A percentile compares a stretch with the other conserved stretches of the same genome.
Conservation (phyloP, 2,329 filamentous ascomycete genomes). For the Gnomoniopsis smithogilvyi region DNA sequence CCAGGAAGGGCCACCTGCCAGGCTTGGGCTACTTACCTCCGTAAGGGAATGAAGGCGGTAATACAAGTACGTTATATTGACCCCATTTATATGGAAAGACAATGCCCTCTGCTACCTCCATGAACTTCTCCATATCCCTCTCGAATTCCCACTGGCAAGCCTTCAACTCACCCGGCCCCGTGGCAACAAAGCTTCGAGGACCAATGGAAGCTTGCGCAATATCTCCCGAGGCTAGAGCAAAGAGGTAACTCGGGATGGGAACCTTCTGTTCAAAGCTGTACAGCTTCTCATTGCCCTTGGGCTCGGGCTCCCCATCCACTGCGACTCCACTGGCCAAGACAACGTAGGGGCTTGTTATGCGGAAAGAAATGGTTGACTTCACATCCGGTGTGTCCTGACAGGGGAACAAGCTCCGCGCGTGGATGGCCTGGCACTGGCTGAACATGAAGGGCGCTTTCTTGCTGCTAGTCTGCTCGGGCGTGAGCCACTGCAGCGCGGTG, state of each 20-base stretch:
- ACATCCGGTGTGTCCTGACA: slow-evolving; percentile 98
- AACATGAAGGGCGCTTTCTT: slow-evolving; percentile 98
- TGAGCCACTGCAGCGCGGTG: slow-evolving; percentile 94
- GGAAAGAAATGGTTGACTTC: slow-evolving; percentile 92
- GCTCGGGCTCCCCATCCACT: slow-evolving; percentile 41
- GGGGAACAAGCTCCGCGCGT: slow-evolving; percentile 88
- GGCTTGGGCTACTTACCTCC: slow-evolving; percentile 54
- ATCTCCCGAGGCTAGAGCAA: slow-evolving; percentile 86
- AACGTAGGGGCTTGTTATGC: slow-evolving; percentile 78
- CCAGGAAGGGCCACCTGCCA: neutral
- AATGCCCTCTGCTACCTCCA: slow-evolving; percentile 76
- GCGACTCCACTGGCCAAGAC: slow-evolving; percentile 87
- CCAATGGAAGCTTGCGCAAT: slow-evolving; percentile 84
- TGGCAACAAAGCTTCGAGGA: slow-evolving; percentile 78
- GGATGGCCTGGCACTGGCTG: slow-evolving; percentile 95
- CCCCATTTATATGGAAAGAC: slow-evolving; percentile 93
- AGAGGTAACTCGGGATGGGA: slow-evolving; percentile 91
- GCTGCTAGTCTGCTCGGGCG: slow-evolving; percentile 89
- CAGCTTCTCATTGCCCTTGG: slow-evolving; percentile 54
- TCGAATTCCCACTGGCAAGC: slow-evolving; percentile 90
- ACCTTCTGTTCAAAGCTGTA: slow-evolving; percentile 89
- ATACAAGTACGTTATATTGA: slow-evolving; percentile 87
- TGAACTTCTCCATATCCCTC: slow-evolving; percentile 85
- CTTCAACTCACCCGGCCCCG: slow-evolving; percentile 80
- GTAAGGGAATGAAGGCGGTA: slow-evolving; percentile 88